Conservation (phyloP, 805 yeast species). For the Priceomyces melissophilus region DNA sequence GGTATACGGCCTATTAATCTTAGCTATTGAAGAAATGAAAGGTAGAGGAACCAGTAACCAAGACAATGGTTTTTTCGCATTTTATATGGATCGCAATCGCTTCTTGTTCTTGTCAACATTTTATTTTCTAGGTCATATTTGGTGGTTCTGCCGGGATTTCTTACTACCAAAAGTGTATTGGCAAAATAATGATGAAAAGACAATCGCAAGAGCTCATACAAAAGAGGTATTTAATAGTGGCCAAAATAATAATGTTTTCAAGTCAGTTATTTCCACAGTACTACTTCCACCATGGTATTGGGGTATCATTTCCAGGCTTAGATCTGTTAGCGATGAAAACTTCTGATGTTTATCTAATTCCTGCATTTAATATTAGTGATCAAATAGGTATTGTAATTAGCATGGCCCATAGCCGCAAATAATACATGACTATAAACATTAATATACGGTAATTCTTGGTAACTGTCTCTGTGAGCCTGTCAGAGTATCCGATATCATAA, state of each 20-base stretch:
- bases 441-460: not conserved
- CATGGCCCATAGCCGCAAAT: too few species aligned
- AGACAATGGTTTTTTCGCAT: constrained; percentile 7
- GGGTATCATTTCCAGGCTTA: constrained; percentile 16
- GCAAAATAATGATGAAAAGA: constrained; percentile 16
- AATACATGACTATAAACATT: too few species aligned
- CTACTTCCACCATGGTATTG: constrained; percentile 37
- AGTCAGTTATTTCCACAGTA: constrained; percentile 8
- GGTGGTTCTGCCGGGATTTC: constrained; percentile 32
- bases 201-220: constrained; percentile 11
- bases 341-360: too few species aligned
- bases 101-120: constrained; percentile 11
- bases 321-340: not conserved
- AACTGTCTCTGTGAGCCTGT: too few species aligned
- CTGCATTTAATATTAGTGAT: too few species aligned
- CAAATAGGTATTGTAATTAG: too few species aligned
- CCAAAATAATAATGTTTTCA: constrained; percentile 10
- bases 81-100: constrained; percentile 8
- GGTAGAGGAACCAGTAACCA: constrained; percentile 7
- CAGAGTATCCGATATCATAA: not conserved
- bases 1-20: constrained; percentile 6
- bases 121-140: constrained; percentile 23
- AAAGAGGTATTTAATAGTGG: constrained; percentile 9
- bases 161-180: constrained; percentile 11
- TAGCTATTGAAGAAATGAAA: constrained; percentile 8